Base-by-base conservation (phyloP, 2,329 filamentous ascomycete genomes). In the Colletotrichum sojae region DNA sequence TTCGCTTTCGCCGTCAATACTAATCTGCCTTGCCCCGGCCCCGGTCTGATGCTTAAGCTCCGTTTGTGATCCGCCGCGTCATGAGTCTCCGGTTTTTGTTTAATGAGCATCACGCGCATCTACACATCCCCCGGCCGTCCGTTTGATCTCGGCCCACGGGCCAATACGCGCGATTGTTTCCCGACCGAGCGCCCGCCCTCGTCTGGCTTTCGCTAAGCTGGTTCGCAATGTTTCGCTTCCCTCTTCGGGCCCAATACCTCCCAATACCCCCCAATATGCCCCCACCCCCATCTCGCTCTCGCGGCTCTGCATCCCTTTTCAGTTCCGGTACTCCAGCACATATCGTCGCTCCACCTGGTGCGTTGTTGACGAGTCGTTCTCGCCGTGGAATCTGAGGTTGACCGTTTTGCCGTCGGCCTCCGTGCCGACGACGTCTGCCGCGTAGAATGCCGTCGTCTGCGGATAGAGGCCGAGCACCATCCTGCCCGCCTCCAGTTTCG, bases 381-480 rank as follows among this genome's bases (percentile, higher is more conserved):
- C 92, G 15, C 92, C 92, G 76, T 95, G 93, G 74, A 95, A 95
- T 71, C 93, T 90, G 72, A 95, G 83, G 65, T 88, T 87, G 49
- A 91, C 89, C 69, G 57, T 71, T 63, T 85, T 86, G 48, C 84
- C 76, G 70, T 84, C 78, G 46, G 82, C 82, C 64, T 91, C 83
- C 84, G 88, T 90, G 43, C 90, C 90, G 80, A 93, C 92, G 9
- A 95, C 93, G 73, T 94, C 92, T 1, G 93, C 93, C 77, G 92
- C 91, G 78, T 96, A 96, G 75, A 96, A 95, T 0, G 92, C 95
- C 1, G 93, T 95, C 1, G 93, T 95, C 74, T 94, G 91, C 0
- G 93, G 93, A 75, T 96, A 96, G 67, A 94, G 83, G 0, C 93
- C 93, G 66, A 95, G 83, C 9, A 95, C 93, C 53, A 90, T 88